Conservation (phyloP, 2,329 filamentous ascomycete species). For the Aspergillus ustus region DNA sequence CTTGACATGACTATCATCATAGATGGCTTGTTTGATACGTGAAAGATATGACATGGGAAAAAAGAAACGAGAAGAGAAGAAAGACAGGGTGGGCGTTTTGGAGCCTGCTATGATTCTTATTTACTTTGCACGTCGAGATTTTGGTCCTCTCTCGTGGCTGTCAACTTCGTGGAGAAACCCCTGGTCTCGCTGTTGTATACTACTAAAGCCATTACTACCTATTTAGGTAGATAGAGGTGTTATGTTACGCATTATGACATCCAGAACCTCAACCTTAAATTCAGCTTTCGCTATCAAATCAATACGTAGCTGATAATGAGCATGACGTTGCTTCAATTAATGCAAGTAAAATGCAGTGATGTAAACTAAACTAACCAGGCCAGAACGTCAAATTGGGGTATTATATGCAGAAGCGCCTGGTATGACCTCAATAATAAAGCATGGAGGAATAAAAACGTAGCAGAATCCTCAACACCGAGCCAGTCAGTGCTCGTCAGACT, state of each 20-base stretch:
- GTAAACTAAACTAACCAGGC: neutral
- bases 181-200: neutral
- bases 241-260: conserved; percentile 13
- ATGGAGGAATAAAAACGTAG: neutral
- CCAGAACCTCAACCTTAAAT: too few species aligned
- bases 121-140: neutral
- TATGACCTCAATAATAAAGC: neutral
- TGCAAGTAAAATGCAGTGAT: neutral
- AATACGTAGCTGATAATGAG: neutral
- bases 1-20: neutral
- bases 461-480: neutral
- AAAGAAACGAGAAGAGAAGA: neutral
- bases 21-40: neutral
- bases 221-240: conserved; percentile 5
- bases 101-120: conserved; percentile 15
- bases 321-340: neutral
- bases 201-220: neutral
- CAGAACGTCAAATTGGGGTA: neutral
- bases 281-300: too few species aligned
- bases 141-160: too few species aligned
- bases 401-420: conserved; percentile 4
- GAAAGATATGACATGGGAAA: neutral
- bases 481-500: conserved; percentile 4
- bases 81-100: conserved; percentile 19
- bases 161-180: neutral